Percentiles rank a stretch among this genome's conserved stretches.
phyloP scores from a whole-genome alignment of 371 early-diverging fungal species.

The Saksenaea vasiformis region DNA sequence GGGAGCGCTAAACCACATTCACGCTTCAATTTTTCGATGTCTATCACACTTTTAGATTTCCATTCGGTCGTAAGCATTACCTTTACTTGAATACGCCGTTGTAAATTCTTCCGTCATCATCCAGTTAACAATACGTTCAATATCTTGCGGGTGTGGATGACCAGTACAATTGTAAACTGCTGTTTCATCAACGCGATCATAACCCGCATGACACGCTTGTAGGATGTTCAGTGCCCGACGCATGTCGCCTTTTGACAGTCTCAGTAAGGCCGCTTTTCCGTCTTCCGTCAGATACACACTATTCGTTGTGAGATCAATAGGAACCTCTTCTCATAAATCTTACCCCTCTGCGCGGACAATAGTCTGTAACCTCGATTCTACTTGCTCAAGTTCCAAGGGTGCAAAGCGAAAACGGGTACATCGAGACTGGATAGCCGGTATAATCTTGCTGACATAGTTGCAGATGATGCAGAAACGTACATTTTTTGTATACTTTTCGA shows the following conservation, averaged over 20 bases:
- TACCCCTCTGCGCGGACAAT: conserved; percentile 79
- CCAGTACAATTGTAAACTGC: conserved; percentile 92
- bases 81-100: conserved; percentile 69
- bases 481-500: conserved; percentile 97
- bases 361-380: conserved; percentile 71
- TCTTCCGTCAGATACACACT: conserved; percentile 82
- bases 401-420: conserved; percentile 98
- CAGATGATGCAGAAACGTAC: conserved; percentile 99
- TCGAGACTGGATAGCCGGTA: conserved; percentile 97
- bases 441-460: conserved; percentile 98
- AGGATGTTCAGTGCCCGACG: conserved; percentile 94
- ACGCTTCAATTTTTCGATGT: conserved; percentile 71
- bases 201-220: conserved; percentile 89
- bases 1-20: conserved; percentile 87
- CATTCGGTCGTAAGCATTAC: neutral
- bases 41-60: conserved; percentile 28
- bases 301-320: neutral
- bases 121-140: conserved; percentile 78
- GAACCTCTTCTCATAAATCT: conserved; percentile 3
- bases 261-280: conserved; percentile 80
- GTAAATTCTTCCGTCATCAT: conserved; percentile 83
- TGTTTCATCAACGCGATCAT: conserved; percentile 70
- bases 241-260: conserved; percentile 94
- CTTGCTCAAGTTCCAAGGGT: conserved; percentile 81
- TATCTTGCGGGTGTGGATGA: conserved; percentile 87